Percentiles rank a stretch among this genome's conserved stretches.
Conservation (phyloP, 192 early-diverging fungal genomes). For the Jimgerdemannia flammicorona region DNA sequence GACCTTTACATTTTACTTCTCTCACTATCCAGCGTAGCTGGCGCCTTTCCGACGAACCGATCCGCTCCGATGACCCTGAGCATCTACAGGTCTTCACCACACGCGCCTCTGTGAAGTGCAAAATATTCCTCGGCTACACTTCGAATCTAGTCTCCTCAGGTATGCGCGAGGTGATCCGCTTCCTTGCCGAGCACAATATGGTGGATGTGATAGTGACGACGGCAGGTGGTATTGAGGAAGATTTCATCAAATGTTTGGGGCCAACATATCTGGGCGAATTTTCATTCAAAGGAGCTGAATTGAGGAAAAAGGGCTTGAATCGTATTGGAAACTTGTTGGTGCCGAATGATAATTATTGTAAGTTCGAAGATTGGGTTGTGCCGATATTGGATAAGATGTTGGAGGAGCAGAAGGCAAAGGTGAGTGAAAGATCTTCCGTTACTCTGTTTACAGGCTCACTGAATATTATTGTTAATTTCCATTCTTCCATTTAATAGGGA, state of each 20-base stretch:
- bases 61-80: slow-evolving; percentile 55
- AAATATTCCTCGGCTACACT: slow-evolving; percentile 97
- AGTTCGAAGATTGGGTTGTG: slow-evolving; percentile 98
- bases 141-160: slow-evolving; percentile 97
- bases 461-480: too few species aligned
- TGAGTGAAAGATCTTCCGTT: slow-evolving; percentile 7
- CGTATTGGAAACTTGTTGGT: slow-evolving; percentile 96
- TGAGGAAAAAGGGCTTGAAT: slow-evolving; percentile 90
- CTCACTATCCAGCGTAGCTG: slow-evolving; percentile 52
- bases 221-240: slow-evolving; percentile 96
- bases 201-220: slow-evolving; percentile 90
- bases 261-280: slow-evolving; percentile 87
- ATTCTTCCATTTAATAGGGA: slow-evolving; percentile 29
- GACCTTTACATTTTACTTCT: neutral
- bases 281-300: slow-evolving; percentile 62
- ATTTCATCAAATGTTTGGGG: slow-evolving; percentile 96
- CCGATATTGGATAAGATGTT: slow-evolving; percentile 93
- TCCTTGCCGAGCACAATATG: slow-evolving; percentile 83
- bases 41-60: slow-evolving; percentile 87
- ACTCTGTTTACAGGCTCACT: neutral
- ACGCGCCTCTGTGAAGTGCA: slow-evolving; percentile 76
- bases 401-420: slow-evolving; percentile 81
- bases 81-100: slow-evolving; percentile 55
- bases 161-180: slow-evolving; percentile 86
- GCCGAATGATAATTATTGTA: slow-evolving; percentile 99